Evolutionary conservation across 208 protist species (phyloP).

Genomic region (Leishmania turanica): DNA sequence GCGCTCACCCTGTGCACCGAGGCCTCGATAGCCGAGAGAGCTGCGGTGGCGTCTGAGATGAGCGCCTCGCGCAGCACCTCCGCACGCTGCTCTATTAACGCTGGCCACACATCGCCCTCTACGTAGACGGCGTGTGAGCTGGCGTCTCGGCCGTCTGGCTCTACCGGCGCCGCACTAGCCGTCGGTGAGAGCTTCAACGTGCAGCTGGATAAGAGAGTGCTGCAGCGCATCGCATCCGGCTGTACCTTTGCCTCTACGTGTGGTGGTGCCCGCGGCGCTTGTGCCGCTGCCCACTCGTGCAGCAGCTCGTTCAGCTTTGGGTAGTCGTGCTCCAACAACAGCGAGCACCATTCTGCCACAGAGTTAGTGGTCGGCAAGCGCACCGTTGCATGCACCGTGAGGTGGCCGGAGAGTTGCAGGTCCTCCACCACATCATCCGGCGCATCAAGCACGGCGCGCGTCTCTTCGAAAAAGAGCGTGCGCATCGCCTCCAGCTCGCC

Average conservation of each 20-base stretch:
- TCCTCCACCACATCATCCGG: constrained; percentile 8
- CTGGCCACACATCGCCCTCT: constrained; percentile 15
- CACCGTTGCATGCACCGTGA: constrained; percentile 13
- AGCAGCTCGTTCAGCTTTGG: constrained; percentile 18
- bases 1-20: neutral
- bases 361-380: neutral
- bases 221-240: neutral
- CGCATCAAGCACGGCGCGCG: constrained; percentile 16
- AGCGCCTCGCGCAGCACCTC: constrained; percentile 9
- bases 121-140: constrained; percentile 17
- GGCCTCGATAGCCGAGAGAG: neutral
- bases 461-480: constrained; percentile 17
- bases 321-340: constrained; percentile 18
- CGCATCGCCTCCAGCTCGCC: neutral
- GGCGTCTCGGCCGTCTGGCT: neutral
- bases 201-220: neutral
- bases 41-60: neutral
- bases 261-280: neutral
- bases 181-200: neutral
- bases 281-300: neutral
- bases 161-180: neutral
- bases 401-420: constrained; percentile 6
- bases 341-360: neutral
- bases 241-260: neutral
- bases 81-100: constrained; percentile 4